phyloP scores from a whole-genome alignment of 139 green algal species.

The Ettlia oleoabundans region DNA sequence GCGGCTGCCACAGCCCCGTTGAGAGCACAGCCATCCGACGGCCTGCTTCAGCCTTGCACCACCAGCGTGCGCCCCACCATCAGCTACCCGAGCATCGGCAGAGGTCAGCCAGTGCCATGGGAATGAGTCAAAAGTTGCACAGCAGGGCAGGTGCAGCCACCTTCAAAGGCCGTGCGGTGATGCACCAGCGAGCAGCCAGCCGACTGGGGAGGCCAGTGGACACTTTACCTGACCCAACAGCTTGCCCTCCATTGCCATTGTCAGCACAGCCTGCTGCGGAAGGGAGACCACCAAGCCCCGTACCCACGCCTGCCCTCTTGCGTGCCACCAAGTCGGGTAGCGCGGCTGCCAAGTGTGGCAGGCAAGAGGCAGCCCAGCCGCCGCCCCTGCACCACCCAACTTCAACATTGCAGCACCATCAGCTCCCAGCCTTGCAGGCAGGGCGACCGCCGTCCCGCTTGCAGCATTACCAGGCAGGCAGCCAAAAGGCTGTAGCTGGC shows the following conservation, averaged over 20 bases:
- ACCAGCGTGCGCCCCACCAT: not conserved
- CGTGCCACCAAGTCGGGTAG: too few species aligned
- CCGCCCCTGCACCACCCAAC: not conserved
- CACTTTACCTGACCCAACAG: not conserved
- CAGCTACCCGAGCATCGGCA: not conserved
- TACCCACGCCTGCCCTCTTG: too few species aligned
- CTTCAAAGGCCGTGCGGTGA: too few species aligned
- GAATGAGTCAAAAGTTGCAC: not conserved
- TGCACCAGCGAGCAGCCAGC: not conserved
- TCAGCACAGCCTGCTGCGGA: too few species aligned
- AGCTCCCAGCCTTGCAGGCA: not conserved
- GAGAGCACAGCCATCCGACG: not conserved
- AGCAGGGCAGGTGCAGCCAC: not conserved
- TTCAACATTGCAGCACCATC: not conserved
- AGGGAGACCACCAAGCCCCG: too few species aligned
- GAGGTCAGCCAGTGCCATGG: conserved; percentile 11
- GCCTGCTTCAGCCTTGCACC: conserved; percentile 4
- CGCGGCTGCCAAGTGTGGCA: not conserved
- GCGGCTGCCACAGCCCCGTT: too few species aligned
- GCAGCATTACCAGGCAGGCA: conserved; percentile 5
- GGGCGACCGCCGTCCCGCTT: conserved; percentile 2
- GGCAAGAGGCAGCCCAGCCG: not conserved
- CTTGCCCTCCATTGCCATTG: not conserved
- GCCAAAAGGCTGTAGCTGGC: not conserved
- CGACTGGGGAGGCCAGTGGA: not conserved